Evolutionary conservation across 768 basidiomycete species (phyloP).

Genomic region (Suillus decipiens): DNA sequence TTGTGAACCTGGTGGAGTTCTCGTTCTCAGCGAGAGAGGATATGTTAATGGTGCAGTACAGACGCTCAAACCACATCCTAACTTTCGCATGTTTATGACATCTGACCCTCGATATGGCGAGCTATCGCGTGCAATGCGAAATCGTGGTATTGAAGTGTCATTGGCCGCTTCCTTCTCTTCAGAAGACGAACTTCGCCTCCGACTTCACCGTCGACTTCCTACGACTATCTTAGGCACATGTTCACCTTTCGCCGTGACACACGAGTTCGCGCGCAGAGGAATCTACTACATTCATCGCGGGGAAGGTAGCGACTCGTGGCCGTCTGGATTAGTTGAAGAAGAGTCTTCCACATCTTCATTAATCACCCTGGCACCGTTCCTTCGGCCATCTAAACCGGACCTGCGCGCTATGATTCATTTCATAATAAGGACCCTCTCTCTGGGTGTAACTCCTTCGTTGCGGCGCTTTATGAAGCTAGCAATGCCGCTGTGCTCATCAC

Average conservation of each 20-base stretch:
- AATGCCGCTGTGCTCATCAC: constrained; percentile 16
- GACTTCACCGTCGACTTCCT: constrained; percentile 54
- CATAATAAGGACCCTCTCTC: constrained; percentile 24
- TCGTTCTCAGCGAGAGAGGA: constrained; percentile 91
- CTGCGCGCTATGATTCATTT: constrained; percentile 30
- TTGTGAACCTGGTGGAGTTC: constrained; percentile 80
- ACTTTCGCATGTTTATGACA: constrained; percentile 93
- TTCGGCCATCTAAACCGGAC: constrained; percentile 17
- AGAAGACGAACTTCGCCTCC: constrained; percentile 50
- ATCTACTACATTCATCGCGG: constrained; percentile 11
- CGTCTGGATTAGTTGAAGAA: constrained; percentile 49
- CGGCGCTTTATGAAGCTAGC: constrained; percentile 24
- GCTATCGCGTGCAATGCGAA: constrained; percentile 96
- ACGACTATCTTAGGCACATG: constrained; percentile 10
- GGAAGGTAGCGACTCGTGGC: constrained; percentile 15
- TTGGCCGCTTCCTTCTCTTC: constrained; percentile 39
- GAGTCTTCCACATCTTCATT: constrained; percentile 47
- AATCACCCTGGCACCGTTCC: constrained; percentile 40
- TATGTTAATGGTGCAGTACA: constrained; percentile 76
- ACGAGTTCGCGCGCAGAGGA: constrained; percentile 31
- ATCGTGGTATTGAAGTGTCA: constrained; percentile 88
- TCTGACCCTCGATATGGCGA: constrained; percentile 92
- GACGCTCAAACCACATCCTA: constrained; percentile 76
- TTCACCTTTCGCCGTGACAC: constrained; percentile 13
- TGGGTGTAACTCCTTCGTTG: constrained; percentile 17